Base-by-base conservation (phyloP, 2,329 filamentous ascomycete species). In the Colletotrichum tofieldiae region DNA sequence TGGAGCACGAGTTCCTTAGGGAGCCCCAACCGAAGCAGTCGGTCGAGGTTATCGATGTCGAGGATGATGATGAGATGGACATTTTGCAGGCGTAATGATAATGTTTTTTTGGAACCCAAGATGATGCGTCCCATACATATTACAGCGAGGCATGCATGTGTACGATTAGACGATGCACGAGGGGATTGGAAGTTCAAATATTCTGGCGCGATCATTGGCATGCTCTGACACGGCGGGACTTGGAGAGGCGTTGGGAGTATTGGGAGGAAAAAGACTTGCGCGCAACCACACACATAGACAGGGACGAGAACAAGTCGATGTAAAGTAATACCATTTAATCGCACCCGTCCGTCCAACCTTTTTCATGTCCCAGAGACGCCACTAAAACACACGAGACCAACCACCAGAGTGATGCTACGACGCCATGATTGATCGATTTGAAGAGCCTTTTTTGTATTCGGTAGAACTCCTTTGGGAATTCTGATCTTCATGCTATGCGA, bases 1-100 rank as follows among this genome's bases (percentile, higher is more conserved):
- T 97, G 58, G 81, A 88, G 61, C 93, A 96, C 80, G 90, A 92
- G 0, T 96, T 96, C 78, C 81, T 95, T 73, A 81, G 80, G 54
- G 75, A 83, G 39, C 79, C 80, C 3, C 78, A 82, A 35, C 81
- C 79, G 37, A 73, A 43, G 75, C 77, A 52, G 47, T 56, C 71
- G 29, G 41, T 54, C 5, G 65, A 69, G 52, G 11, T 7, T 26
- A 35, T 32, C 7, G 43, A 58, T 3, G 16, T 81, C 29, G 79
- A 55, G 2, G 84, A 87, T 18, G 87, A 89, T 5, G 87, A 91
- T 73, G 88, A 90, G 77, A 87, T 91, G 83, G 85, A 87, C 69
- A 84, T 87, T 72, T 66, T 87, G 63, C 35, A 73, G 71, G 61
- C 58, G 49, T 61, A 63, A 72, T 70, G 65, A 60, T 65, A 61